phyloP scores from a whole-genome alignment of 108 stramenopile genomes.

The Asterionellopsis glacialis region DNA sequence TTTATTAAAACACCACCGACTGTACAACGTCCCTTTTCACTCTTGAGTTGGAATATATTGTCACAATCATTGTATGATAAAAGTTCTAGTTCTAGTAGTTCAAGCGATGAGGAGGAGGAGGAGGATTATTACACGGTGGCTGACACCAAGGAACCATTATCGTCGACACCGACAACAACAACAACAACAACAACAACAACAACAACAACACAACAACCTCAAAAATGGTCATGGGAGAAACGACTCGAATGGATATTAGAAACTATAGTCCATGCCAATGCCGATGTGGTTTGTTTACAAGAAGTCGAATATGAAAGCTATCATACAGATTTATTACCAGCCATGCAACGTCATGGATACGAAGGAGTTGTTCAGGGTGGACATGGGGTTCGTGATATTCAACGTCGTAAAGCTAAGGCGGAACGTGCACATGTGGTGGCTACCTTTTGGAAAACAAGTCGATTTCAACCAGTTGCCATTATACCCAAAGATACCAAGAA shows the following conservation, averaged over 20 bases:
- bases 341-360: constrained; percentile 27
- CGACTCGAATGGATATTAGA: constrained; percentile 27
- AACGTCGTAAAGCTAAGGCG: constrained; percentile 16
- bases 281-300: constrained; percentile 43
- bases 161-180: too few relatives aligned
- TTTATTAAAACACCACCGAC: too few relatives aligned
- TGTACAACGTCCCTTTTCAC: constrained; percentile 22
- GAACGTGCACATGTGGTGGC: constrained; percentile 36
- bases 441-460: constrained; percentile 40
- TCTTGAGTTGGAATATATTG: constrained; percentile 43
- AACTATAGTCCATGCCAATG: constrained; percentile 20
- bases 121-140: too few relatives aligned
- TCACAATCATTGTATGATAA: constrained; percentile 36
- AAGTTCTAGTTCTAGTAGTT: neutral
- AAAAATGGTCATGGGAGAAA: constrained; percentile 22
- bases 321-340: constrained; percentile 20
- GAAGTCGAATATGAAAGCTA: constrained; percentile 38
- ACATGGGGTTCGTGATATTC: constrained; percentile 12
- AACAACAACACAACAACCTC: neutral
- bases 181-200: too few relatives aligned
- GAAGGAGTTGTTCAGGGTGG: constrained; percentile 39
- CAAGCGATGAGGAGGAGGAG: too few relatives aligned
- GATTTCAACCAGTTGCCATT: constrained; percentile 3
- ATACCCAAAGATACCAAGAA: too few relatives aligned
- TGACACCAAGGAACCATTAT: too few relatives aligned